Evolutionary conservation across 805 yeast genomes (phyloP), one percentile per base, ranked within the genome.

Genomic region (Kodamaea laetipori): DNA sequence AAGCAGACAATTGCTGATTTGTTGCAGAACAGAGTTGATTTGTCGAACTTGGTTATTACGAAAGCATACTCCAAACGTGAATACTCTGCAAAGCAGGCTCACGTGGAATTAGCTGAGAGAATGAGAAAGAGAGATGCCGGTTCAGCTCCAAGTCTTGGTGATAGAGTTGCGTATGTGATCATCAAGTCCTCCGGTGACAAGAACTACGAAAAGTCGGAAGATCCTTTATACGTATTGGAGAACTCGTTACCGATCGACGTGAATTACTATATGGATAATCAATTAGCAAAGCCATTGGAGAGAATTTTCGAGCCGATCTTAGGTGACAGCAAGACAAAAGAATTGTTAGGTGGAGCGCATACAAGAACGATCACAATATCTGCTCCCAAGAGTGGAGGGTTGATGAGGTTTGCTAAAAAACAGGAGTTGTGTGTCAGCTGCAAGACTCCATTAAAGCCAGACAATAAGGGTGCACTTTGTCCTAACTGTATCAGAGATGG

Each of bases 51-150:
- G 56, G 97, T 94, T 45, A 94, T 94, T 51, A 87, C 98, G 2
- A 94, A 94, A 60, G 95, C 95, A 5, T 74, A 92, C 35, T 85
- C 97, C 3, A 74, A 86, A 46, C 85, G 86, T 41, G 97, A 94
- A 57, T 94, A 94, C 63, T 86, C 96, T 3, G 95, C 90, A 19
- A 95, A 94, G 50, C 99, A 94, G 63, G 97, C 99, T 0, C 99
- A 94, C 64, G 95, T 90, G 19, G 97, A 92, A 53, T 75, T 94
- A 35, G 97, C 99, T 0, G 96, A 90, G 56, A 76, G 97, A 55
- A 94, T 94, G 97, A 78, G 82, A 42, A 89, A 90, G 61, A 84
- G 99, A 72, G 99, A 94, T 60, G 85, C 96, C 0, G 99, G 99
- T 17, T 85, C 95, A 6, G 99, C 99, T 1, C 99, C 99, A 3